Evolutionary conservation across 2,329 filamentous ascomycete genomes (phyloP).

Genomic region (Shiraia bambusicola): DNA sequence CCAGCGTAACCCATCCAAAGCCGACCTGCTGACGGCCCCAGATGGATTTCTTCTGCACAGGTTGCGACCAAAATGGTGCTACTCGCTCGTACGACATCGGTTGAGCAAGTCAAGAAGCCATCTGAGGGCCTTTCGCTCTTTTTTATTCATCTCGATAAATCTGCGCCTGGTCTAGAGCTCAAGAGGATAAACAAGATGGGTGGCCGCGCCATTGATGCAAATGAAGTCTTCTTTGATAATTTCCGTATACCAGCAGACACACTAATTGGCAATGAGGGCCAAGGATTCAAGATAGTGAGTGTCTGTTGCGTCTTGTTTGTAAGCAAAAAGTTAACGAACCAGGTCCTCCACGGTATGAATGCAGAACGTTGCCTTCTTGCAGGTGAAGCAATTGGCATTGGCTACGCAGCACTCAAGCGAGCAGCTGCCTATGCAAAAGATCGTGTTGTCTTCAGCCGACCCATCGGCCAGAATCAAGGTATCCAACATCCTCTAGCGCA

Average conservation of each 20-base stretch:
- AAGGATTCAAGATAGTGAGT: constrained; percentile 72
- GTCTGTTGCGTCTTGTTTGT: not conserved
- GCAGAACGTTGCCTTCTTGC: constrained; percentile 56
- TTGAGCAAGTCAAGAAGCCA: constrained; percentile 67
- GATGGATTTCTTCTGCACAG: constrained; percentile 82
- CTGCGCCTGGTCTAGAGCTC: constrained; percentile 63
- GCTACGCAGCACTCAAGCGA: constrained; percentile 62
- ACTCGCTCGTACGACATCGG: constrained; percentile 71
- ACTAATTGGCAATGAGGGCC: constrained; percentile 70
- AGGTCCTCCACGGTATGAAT: constrained; percentile 53
- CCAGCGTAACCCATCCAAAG: constrained; percentile 3
- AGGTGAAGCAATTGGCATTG: constrained; percentile 76
- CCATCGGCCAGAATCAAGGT: constrained; percentile 62
- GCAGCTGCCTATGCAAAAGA: constrained; percentile 52
- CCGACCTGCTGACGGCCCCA: not conserved
- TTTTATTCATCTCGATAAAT: constrained; percentile 72
- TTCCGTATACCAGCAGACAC: constrained; percentile 66
- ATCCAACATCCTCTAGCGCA: constrained; percentile 61
- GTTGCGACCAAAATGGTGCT: constrained; percentile 82
- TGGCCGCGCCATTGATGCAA: constrained; percentile 76
- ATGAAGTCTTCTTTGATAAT: constrained; percentile 84
- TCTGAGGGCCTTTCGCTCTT: constrained; percentile 79
- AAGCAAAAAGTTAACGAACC: not conserved
- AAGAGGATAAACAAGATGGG: constrained; percentile 83
- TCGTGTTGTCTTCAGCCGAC: constrained; percentile 56